A percentile compares a stretch with the other conserved stretches of the same genome.
Conservation (phyloP, 2,329 filamentous ascomycete genomes). For the Ceratocystis diversiconidia region DNA sequence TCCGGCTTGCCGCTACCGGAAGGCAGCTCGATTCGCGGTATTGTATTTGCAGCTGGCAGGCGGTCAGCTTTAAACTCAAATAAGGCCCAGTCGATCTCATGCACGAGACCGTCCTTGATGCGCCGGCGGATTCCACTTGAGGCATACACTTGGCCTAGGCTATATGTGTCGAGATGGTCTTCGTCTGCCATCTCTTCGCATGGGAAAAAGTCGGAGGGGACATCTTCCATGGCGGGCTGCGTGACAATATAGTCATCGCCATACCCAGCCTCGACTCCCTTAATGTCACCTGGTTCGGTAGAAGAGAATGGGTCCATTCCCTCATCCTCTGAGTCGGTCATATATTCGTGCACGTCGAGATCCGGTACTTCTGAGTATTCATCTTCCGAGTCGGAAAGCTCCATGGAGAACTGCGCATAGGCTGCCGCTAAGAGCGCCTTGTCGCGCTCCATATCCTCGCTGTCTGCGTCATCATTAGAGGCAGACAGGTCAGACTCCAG, state of each 20-base stretch:
- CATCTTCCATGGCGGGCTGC: constrained; percentile 80
- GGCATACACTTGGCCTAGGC: constrained; percentile 71
- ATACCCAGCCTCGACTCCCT: constrained; percentile 59
- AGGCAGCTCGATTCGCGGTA: constrained; percentile 31
- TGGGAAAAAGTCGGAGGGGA: constrained; percentile 70
- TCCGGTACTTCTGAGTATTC: constrained; percentile 39
- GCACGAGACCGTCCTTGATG: constrained; percentile 54
- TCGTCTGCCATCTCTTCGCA: constrained; percentile 48
- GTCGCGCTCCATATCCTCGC: constrained; percentile 21
- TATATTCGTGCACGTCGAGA: constrained; percentile 29
- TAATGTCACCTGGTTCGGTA: constrained; percentile 58
- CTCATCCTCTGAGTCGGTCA: constrained; percentile 14
- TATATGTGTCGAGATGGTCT: constrained; percentile 70
- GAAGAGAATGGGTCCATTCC: constrained; percentile 23
- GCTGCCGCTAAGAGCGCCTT: constrained; percentile 25
- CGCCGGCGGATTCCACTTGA: constrained; percentile 78
- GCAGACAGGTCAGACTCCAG: background rate
- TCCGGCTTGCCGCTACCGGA: constrained; percentile 17
- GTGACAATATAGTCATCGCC: constrained; percentile 71
- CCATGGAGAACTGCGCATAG: constrained; percentile 40
- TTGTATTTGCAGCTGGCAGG: constrained; percentile 55
- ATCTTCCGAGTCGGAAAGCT: constrained; percentile 48
- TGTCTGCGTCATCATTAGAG: constrained; percentile 25
- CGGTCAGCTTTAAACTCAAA: constrained; percentile 65
- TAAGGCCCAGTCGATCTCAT: constrained; percentile 92